Base-by-base conservation (phyloP, 2,329 filamentous ascomycete genomes). In the Fonsecaea erecta region DNA sequence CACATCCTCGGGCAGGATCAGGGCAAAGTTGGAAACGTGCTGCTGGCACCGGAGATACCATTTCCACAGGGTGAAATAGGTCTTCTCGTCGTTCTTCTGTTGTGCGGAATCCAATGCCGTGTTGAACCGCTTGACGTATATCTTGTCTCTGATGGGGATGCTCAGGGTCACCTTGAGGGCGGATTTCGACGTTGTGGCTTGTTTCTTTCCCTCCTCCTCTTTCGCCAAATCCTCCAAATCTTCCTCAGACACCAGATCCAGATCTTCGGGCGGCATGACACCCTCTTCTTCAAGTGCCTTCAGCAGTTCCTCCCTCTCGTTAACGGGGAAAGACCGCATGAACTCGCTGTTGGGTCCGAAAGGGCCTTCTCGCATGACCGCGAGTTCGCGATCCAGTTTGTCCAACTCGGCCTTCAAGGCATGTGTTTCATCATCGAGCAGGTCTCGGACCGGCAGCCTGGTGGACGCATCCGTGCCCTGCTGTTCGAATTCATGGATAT, bases 1-100 rank as follows among this genome's bases (percentile, higher is more conserved):
- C 3, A 86, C 82, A 16, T 84, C 81, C 9, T 80, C 73, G 0
- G 89, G 85, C n/a, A 93, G 82, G 32, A 81, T 80, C 37, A 80
- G 75, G 77, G 87, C 83, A 65, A 80, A 80, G 1, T 73, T 75
- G 1, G 79, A 74, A 32, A 84, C 71, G 5, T 76, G 71, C 63
- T 80, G 77, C 70, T 82, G 82, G 72, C 81, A 84, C 32, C 82
- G 75, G 34, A 80, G 75, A 72, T 85, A 85, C 71, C 78, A 79
- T 70, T 77, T 81, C 83, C 83, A 85, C 28, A 82, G 69, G 54
- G 78, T 75, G 21, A 70, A 64, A 43, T 68, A 67, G 43, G 77
- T 75, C 34, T 72, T 71, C 21, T 72, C 64, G 30, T 73, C 70
- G 26, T 77, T 71, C 2, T 71, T 68, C 3, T 68, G 62, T 43